Base-by-base conservation (phyloP, 768 basidiomycete species). In the Crassisporium funariophilum region DNA sequence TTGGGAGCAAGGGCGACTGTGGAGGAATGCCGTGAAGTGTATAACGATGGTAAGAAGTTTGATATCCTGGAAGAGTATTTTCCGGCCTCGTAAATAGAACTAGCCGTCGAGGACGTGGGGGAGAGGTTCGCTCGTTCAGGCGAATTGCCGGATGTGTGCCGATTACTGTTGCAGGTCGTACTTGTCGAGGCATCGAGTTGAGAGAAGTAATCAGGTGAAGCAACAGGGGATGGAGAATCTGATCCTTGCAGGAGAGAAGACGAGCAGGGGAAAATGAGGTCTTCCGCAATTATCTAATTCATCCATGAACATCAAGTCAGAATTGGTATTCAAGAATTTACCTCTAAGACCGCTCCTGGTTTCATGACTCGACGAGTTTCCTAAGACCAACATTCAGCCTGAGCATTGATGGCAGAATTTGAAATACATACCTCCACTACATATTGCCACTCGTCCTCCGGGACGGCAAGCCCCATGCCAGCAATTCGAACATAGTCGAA, bases 391-490 rank as follows among this genome's bases (percentile, higher is more conserved):
- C 20, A 7, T 25, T 46, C 36, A 47, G 41, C 22, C 25, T 8
- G 34, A 27, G 40, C 44, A 11, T 42, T 41, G 22, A 20, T 36
- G 39, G 9, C 22, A 36, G 15, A 20, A 19, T n/a, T 7, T 27
- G 39, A 31, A n/a, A 35, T 50, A 53, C 62, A 49, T 65, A 82
- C 86, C 77, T 84, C 79, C 4, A 88, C 61, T 41, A 88, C 69
- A 57, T 67, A 73, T 55, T 78, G 81, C 86, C 86, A 88, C 78
- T 86, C 82, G 56, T 86, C 80, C 64, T 88, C 86, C 9, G 87
- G 86, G 25, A 88, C 77, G 16, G 78, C 83, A 4, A 88, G 73
- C 3, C 83, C 85, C 43, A 87, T 75, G 29, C 77, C 74, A 24
- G 74, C 75, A 56, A 87, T 77, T 39, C 84, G 74, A 7, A 88